Evolutionary conservation across 1,284 basidiomycete species (phyloP), one percentile per base, ranked within the genome.

Genomic region (Hymenochaete sp.): DNA sequence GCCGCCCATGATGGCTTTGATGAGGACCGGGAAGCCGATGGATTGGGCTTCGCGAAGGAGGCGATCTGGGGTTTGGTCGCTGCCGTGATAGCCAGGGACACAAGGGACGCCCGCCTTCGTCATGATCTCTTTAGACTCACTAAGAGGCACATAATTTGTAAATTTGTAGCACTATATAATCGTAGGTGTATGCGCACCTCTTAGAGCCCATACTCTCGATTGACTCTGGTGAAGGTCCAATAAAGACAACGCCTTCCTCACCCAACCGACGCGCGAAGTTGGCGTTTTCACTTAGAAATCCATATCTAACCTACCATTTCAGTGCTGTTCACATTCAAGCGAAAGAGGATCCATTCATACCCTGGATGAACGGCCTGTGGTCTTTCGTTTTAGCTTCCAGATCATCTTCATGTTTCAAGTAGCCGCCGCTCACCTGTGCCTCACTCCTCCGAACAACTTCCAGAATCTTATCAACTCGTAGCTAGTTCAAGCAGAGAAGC

Each of bases 1-100:
- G 44, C 93, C 95, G 22, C 95, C 95, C 63, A 96, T 90, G 37
- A 93, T 87, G 21, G 93, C 93, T 62, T 96, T 96, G 68, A 96
- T 95, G 50, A 93, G 72, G 19, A 93, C 87, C 9, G 93, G 95
- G 66, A 93, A 97, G 13, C 79, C 91, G 49, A 93, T 87, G 56
- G 83, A 70, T 59, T 83, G 67, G 0, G 90, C 81, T 57, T 87
- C 72, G 14, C 66, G 53, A 28, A 75, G 76, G 13, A 93, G 70
- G 51, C 76, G 72, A 3, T 68, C 59, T 0, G 77, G 73, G 52
- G 82, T 73, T 63, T 93, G 90, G 28, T 88, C 75, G 1, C 68
- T 58, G 13, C 84, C 84, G 53, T 93, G 88, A 63, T 92, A 95
- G 7, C 86, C 93, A 33, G 93, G 93, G 2, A 97, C 88, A 59